phyloP scores from a whole-genome alignment of 768 basidiomycete species.

The Suillus clintonianus region DNA sequence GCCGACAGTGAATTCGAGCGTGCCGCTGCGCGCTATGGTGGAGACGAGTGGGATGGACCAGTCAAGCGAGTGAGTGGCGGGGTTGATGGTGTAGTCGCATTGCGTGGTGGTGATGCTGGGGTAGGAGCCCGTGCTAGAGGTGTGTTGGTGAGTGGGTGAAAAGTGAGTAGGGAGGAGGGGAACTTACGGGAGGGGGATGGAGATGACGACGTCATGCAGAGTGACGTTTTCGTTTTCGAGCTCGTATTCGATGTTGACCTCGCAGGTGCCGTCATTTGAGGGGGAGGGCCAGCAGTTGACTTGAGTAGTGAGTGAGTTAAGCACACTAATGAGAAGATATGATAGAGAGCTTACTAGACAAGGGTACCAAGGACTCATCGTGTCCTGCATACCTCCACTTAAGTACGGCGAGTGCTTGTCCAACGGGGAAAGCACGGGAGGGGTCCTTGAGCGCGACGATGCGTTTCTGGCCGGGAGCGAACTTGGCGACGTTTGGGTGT shows the following conservation, averaged over 20 bases:
- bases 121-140: conserved; percentile 70
- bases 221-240: conserved; percentile 83
- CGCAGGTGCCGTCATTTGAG: conserved; percentile 87
- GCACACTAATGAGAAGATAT: neutral
- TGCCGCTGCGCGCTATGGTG: conserved; percentile 67
- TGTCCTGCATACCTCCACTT: conserved; percentile 91
- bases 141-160: conserved; percentile 4
- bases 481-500: conserved; percentile 93
- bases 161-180: neutral
- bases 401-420: conserved; percentile 82
- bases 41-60: conserved; percentile 81
- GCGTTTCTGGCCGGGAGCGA: conserved; percentile 64
- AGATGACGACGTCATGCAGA: conserved; percentile 83
- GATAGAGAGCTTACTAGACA: conserved; percentile 71
- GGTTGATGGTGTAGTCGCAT: conserved; percentile 79
- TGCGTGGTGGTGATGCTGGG: conserved; percentile 74
- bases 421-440: conserved; percentile 81
- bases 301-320: conserved; percentile 28
- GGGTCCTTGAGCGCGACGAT: conserved; percentile 84
- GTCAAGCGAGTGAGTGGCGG: conserved; percentile 75
- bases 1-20: conserved; percentile 86
- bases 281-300: conserved; percentile 98
- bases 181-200: conserved; percentile 90
- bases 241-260: conserved; percentile 97
- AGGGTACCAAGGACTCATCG: conserved; percentile 88